Evolutionary conservation across 192 early-diverging fungal genomes (phyloP), one percentile per base, ranked within the genome.

Genomic region (Chytriomyces sp.): DNA sequence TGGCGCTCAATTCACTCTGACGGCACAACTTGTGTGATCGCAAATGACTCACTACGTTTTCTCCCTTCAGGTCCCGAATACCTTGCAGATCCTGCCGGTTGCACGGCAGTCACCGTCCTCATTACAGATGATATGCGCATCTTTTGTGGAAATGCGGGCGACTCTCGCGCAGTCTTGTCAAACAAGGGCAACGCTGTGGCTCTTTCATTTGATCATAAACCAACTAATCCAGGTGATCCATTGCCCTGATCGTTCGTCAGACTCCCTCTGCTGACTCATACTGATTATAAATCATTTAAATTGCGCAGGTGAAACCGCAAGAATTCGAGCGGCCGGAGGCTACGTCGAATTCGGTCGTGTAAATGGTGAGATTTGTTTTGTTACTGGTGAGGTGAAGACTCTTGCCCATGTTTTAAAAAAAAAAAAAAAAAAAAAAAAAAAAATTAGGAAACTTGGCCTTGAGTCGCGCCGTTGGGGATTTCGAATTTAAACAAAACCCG

Each of bases 261-360:
- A 10, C 13, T 13, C 57, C 26, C 7, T 11, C 16, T 64, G 11
- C 24, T 43, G 8, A 60, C 10, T 48, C 28, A 35, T n/a, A 45
- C 20, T 26, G 53, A 44, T n/a, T 72, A 20, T 61, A 48, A 43
- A 10, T 59, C 35, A 7, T 44, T 28, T 68, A 24, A 59, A 50
- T 86, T 20, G 28, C 10, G 35, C 62, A 83, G 87, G 80, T 45
- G 98, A 99, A 85, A 87, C 89, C 23, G 78, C 89, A 62, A 92
- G 98, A 75, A 99, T 99, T 78, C 84, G 83, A 57, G 88, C 87
- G 5, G 97, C 93, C 46, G 98, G 98, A 67, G 97, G 97, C 7
- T 99, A 97, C 87, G 96, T 99, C 28, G 97, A 99, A 82, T 98
- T 93, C 88, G 96, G 96, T 1, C 91, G 98, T 69, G 98, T 99